Conservation (phyloP, 805 yeast species). For the Sungouiozyma ichnusensis region DNA sequence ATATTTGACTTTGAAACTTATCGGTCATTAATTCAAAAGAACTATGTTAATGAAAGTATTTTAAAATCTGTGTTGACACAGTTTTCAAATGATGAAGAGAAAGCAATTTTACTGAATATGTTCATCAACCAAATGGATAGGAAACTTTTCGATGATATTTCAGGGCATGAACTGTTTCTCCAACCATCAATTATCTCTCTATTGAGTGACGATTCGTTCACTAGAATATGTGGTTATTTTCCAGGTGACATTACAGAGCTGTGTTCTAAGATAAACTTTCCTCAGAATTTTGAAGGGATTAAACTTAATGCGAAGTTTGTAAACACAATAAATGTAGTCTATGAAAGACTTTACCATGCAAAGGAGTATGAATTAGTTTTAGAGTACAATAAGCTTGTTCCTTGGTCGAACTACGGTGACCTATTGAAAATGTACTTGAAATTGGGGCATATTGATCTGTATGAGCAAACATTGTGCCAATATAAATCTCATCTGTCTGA, state of each 20-base stretch:
- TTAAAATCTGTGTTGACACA: slow-evolving; percentile 9
- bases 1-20: slow-evolving; percentile 28
- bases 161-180: slow-evolving; percentile 3
- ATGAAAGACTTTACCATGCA: slow-evolving; percentile 11
- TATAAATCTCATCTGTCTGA: slow-evolving; percentile 10
- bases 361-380: slow-evolving; percentile 13
- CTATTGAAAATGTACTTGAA: slow-evolving; percentile 20
- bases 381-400: slow-evolving; percentile 17
- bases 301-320: slow-evolving; percentile 23
- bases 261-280: slow-evolving; percentile 19
- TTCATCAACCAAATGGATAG: slow-evolving; percentile 8
- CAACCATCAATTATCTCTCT: slow-evolving; percentile 10
- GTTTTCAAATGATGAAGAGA: slow-evolving; percentile 11
- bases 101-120: slow-evolving; percentile 13
- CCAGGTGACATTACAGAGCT: slow-evolving; percentile 1
- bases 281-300: slow-evolving; percentile 20
- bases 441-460: slow-evolving; percentile 15
- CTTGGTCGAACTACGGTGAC: slow-evolving; percentile 17
- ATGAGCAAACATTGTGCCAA: slow-evolving; percentile 10
- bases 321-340: slow-evolving; percentile 15
- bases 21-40: slow-evolving; percentile 14
- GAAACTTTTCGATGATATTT: slow-evolving; percentile 2
- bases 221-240: slow-evolving; percentile 15
- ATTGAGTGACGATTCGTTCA: slow-evolving; percentile 18
- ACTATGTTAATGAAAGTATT: slow-evolving; percentile 12